phyloP scores from a whole-genome alignment of 805 yeast genomes.

The Saccharomycopsis fodiens region DNA sequence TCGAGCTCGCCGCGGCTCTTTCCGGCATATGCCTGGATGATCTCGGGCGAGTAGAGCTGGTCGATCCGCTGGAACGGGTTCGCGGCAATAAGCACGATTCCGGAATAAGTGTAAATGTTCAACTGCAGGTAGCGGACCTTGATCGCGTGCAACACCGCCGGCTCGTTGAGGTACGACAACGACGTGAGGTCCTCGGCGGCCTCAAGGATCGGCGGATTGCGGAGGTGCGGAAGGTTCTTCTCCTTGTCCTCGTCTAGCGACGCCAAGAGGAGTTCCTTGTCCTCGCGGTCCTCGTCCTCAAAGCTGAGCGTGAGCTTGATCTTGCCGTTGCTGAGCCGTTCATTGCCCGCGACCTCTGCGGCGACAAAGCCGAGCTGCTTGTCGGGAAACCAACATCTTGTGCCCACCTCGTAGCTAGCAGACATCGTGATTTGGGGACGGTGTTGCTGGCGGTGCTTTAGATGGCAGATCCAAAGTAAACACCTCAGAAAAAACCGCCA shows the following conservation, averaged over 20 bases:
- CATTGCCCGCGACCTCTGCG: slow-evolving; percentile 44
- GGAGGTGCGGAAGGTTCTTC: slow-evolving; percentile 61
- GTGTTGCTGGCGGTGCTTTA: background rate
- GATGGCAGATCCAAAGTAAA: background rate
- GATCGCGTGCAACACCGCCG: slow-evolving; percentile 93
- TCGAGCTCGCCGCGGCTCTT: slow-evolving; percentile 90
- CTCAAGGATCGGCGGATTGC: slow-evolving; percentile 89
- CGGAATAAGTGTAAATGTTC: slow-evolving; percentile 91
- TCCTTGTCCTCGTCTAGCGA: slow-evolving; percentile 43
- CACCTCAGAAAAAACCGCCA: background rate
- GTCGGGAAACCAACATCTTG: slow-evolving; percentile 79
- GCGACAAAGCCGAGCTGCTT: slow-evolving; percentile 69
- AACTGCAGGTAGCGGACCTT: slow-evolving; percentile 81
- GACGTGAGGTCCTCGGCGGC: slow-evolving; percentile 93
- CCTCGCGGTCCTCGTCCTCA: slow-evolving; percentile 33
- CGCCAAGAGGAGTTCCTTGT: slow-evolving; percentile 18
- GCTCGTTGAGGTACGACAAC: slow-evolving; percentile 88
- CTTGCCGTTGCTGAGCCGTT: slow-evolving; percentile 34
- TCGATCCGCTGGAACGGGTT: slow-evolving; percentile 94
- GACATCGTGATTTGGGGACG: slow-evolving; percentile 19
- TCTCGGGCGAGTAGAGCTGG: slow-evolving; percentile 82
- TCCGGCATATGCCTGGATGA: slow-evolving; percentile 92
- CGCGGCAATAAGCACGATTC: slow-evolving; percentile 92
- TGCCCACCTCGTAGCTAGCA: slow-evolving; percentile 25
- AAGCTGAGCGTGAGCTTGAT: slow-evolving; percentile 42